Evolutionary conservation across 129 eudicot genomes (phyloP), one percentile per base, ranked within the genome.

Genomic region (Arctium minus): DNA sequence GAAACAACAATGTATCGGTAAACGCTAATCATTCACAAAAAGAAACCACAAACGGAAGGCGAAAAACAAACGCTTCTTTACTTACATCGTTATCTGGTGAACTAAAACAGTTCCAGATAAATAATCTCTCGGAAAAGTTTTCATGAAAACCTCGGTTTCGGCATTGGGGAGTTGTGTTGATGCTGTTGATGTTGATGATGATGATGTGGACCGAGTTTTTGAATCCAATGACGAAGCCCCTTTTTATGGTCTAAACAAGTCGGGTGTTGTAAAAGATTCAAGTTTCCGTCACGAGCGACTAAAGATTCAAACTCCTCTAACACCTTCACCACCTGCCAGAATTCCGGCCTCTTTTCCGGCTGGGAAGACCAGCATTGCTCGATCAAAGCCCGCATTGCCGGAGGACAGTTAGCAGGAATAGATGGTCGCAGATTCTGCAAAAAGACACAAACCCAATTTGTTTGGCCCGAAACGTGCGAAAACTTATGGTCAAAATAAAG

Each of bases 311-410:
- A 94, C 89, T 94, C 92, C 80, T 94, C 97, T 37, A 94, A 80
- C 1, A 92, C 93, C 87, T 91, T 91, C 89, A 92, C 97, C 69
- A 94, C 88, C 79, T 94, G 97, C 92, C 92, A 87, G 77, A 94
- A 94, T 81, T 94, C 97, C 0, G 98, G 98, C 91, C 98, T 88
- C 82, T 89, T 91, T 48, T 94, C 96, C 3, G 98, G 97, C 12
- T 91, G 86, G 48, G 82, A 13, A 33, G 94, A 87, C 98, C 98
- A 94, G 38, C 98, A 94, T 84, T 91, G 98, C 82, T 94, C 98
- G 5, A 94, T 92, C 72, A 94, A 79, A 1, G 96, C 94, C 85
- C 78, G 89, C 97, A 94, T 91, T 9, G 94, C 97, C 18, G 91
- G 88, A 18, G 96, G 92, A 76, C 97, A 94, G 80, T 84, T 81